Conservation (phyloP, 2,329 filamentous ascomycete species). For the Lecanoromycetidae sp. region DNA sequence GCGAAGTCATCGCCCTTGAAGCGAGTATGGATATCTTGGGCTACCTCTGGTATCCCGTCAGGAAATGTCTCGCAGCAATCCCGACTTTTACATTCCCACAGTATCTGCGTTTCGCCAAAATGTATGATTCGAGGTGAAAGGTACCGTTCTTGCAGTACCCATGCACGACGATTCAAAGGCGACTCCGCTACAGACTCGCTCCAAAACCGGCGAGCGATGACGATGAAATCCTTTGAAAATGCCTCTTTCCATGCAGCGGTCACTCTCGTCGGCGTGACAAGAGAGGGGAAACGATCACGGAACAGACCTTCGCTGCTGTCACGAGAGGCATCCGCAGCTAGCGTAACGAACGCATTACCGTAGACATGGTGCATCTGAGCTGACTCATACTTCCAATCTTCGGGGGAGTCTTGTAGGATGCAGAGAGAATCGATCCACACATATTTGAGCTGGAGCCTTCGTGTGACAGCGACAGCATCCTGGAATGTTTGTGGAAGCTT, state of each 20-base stretch:
- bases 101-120: neutral
- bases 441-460: neutral
- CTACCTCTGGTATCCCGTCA: neutral
- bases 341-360: neutral
- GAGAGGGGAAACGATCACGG: neutral
- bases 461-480: neutral
- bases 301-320: neutral
- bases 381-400: neutral
- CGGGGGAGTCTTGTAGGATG: slow-evolving; percentile 6
- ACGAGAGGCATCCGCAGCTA: neutral
- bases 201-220: neutral
- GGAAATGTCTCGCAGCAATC: slow-evolving; percentile 2
- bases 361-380: neutral
- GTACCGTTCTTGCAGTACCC: slow-evolving; percentile 6
- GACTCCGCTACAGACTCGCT: neutral
- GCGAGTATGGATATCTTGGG: neutral
- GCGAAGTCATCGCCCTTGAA: slow-evolving; percentile 1
- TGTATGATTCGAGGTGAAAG: neutral
- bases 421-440: slow-evolving; percentile 4
- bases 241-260: too few species aligned
- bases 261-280: too few species aligned
- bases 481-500: slow-evolving; percentile 3
- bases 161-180: slow-evolving; percentile 1
- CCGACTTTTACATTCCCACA: slow-evolving; percentile 1
- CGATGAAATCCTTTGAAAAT: too few species aligned